Percentiles rank a stretch among this genome's conserved stretches.
These are phyloP conservation scores for Fusarium pseudoanthophilum DNA, from an alignment of 2,329 filamentous ascomycete genomes.

Conservation along the genomic window DNA sequence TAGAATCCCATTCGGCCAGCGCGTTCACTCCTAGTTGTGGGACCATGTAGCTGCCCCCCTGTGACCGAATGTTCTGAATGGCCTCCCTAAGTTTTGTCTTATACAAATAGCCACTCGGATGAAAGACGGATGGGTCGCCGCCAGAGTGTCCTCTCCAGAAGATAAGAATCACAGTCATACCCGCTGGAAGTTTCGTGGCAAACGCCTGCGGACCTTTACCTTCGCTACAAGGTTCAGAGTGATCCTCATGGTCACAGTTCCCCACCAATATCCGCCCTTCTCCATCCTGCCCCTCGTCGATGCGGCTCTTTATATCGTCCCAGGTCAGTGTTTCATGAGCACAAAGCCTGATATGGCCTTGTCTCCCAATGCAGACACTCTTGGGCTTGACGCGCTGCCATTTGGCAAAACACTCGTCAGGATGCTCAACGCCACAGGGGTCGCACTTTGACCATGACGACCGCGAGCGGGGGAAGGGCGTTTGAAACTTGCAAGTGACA, in stretches of 20 bases:
- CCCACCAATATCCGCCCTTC: neutral
- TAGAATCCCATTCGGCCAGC: neutral
- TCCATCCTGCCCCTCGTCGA: neutral
- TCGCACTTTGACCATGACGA: neutral
- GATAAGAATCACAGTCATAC: neutral
- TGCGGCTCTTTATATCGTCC: neutral
- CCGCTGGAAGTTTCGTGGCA: neutral
- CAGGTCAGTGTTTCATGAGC: neutral
- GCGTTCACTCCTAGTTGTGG: neutral
- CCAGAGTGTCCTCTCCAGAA: neutral
- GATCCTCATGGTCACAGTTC: neutral
- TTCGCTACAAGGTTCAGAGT: neutral
- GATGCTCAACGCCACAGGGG: neutral
- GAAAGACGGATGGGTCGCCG: neutral
- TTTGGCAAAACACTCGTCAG: neutral
- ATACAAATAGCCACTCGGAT: neutral
- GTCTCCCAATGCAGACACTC: neutral
- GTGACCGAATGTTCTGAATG: neutral
- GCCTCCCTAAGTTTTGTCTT: neutral
- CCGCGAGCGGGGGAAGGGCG: accelerated
- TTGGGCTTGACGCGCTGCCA: neutral
- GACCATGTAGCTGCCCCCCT: neutral
- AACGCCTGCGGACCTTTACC: neutral
- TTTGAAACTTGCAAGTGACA: neutral
- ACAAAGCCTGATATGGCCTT: neutral